phyloP scores from a whole-genome alignment of 495 filamentous ascomycete genomes.

The Darksidea phi region DNA sequence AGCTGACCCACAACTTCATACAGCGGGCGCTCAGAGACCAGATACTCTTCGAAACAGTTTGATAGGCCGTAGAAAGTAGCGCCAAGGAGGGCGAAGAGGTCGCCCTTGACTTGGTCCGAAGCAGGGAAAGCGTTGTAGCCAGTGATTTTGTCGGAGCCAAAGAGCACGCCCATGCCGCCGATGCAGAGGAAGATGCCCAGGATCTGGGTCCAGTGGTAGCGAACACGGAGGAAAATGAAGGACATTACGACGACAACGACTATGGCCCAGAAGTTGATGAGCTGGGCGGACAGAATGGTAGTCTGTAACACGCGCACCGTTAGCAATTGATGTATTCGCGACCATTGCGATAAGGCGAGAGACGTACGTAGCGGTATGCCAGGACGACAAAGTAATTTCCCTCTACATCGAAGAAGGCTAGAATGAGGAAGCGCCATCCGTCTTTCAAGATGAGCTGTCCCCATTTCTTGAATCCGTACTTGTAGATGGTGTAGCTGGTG shows the following conservation, averaged over 20 bases:
- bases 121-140: slow-evolving; percentile 61
- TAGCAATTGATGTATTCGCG: no score
- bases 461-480: slow-evolving; percentile 74
- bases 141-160: slow-evolving; percentile 84
- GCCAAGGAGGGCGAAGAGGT: slow-evolving; percentile 84
- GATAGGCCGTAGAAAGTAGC: slow-evolving; percentile 88
- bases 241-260: slow-evolving; percentile 87
- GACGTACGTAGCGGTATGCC: slow-evolving; percentile 73
- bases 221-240: slow-evolving; percentile 75
- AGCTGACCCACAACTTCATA: slow-evolving; percentile 94
- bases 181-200: slow-evolving; percentile 85
- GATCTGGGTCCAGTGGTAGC: slow-evolving; percentile 83
- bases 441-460: slow-evolving; percentile 59
- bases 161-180: slow-evolving; percentile 85
- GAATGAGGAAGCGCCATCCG: slow-evolving; percentile 93
- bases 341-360: no score
- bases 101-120: slow-evolving; percentile 80
- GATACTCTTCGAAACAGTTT: slow-evolving; percentile 90
- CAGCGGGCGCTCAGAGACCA: slow-evolving; percentile 79
- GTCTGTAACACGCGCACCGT: slow-evolving; percentile 45
- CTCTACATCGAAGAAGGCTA: slow-evolving; percentile 89
- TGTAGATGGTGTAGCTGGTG: slow-evolving; percentile 76
- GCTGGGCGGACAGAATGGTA: slow-evolving; percentile 82
- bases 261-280: slow-evolving; percentile 99
- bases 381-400: slow-evolving; percentile 98